Evolutionary conservation across 805 yeast genomes (phyloP), one percentile per base, ranked within the genome.

Genomic region (Saturnispora bothae): DNA sequence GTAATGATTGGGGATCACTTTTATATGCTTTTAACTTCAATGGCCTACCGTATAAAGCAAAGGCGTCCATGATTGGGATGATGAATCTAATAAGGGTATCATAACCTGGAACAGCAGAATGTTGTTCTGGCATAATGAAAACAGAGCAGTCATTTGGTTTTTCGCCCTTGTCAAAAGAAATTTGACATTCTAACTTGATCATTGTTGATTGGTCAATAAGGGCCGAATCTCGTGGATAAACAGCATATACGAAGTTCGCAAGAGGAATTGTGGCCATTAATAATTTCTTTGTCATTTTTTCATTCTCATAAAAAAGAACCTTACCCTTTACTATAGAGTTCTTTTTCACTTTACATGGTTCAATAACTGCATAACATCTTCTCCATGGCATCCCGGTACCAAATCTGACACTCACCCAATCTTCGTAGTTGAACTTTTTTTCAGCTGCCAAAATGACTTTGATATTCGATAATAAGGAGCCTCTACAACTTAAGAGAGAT

Each of bases 311-410:
- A 48, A 92, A 81, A n/a, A 73, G 64, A 18, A 85, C 74, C 48
- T 76, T 68, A 22, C 96, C 96, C 12, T 71, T 65, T 43, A 65
- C 48, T 57, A 68, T 46, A 50, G 60, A 57, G 61, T 71, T 55
- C 44, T 57, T 60, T 46, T 57, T 76, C 50, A 68, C 53, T 28
- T 64, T 46, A 49, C 86, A 63, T 47, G 88, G 88, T 48, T 82
- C 83, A 40, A 89, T 72, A 9, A 88, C 95, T 3, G 95, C 89
- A 64, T 73, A 92, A 53, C 96, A 89, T 42, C 94, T 71, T 53
- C 79, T 83, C 96, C 96, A 92, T 1, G 96, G 95, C 94, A 85
- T 84, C 18, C 98, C 98, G 8, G 92, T 73, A 15, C 98, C 97
- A 58, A 89, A 92, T 47, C 97, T 69, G 14, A 92, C 94, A 55